Base-by-base conservation (phyloP, 2,329 filamentous ascomycete species). In the Aspergillus viridinutans region DNA sequence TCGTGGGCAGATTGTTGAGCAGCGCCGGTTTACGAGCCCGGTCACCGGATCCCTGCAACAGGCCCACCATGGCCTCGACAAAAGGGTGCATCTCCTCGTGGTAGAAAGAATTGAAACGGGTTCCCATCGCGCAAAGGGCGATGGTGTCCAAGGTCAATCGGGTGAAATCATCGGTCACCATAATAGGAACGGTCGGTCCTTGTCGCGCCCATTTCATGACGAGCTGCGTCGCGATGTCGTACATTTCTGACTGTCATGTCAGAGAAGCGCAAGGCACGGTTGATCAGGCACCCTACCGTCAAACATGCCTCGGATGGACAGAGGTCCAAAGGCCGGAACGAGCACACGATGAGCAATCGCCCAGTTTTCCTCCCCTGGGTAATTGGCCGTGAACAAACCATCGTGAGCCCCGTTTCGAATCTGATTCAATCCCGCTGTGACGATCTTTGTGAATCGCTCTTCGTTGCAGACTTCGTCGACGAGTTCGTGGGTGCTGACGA, bases 81-180 rank as follows among this genome's bases (percentile, higher is more conserved):
- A 92, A 91, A 0, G 88, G 87, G 62, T 92, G 89, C 69, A 88
- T 75, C 8, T 84, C 78, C 14, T 89, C 82, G 28, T 80, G 79
- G 67, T 91, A 92, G 72, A 87, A 90, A 1, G 83, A 87, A 72
- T 91, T 91, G 79, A 91, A 91, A 20, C 88, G 84, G 58, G 81
- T 87, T 40, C 83, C 83, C 84, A 90, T 88, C n/a, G 84, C 78
- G 69, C 87, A 88, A 28, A 92, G 79, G 1, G 86, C 86, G 8
- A 92, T 80, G 0, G 87, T 88, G 67, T 92, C 89, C 2, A 92
- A 80, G 0, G 88, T 85, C 32, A 91, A 75, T n/a, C 88, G 81
- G 2, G 88, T 90, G 60, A 90, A 89, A 69, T 90, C 86, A 20
- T 88, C 85, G 0, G 83, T 80, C 0, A 83, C 82, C 48, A 79